phyloP scores from a whole-genome alignment of 2,329 filamentous ascomycete species.

The Penicillium psychrosexuale region DNA sequence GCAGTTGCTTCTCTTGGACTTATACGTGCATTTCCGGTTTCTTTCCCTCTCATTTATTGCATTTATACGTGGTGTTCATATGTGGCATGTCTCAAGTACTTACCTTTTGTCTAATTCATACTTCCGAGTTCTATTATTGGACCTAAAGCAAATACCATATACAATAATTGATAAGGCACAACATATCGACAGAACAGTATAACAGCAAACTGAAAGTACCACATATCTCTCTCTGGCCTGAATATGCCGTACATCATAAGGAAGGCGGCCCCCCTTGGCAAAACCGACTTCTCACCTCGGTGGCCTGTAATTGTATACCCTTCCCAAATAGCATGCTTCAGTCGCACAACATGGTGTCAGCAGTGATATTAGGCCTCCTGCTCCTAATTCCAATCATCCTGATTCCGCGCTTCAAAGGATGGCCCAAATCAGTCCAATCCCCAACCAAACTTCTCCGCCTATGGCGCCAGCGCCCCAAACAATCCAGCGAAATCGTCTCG shows the following conservation, averaged over 20 bases:
- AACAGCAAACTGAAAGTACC: background rate
- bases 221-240: too few species aligned
- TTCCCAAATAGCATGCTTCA: background rate
- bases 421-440: conserved; percentile 15
- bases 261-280: background rate
- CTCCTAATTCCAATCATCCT: background rate
- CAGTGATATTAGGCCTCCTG: background rate
- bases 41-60: background rate
- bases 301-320: background rate
- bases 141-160: background rate
- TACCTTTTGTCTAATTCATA: background rate
- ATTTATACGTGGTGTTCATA: background rate
- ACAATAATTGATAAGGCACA: background rate
- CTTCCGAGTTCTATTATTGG: background rate
- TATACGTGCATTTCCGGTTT: background rate
- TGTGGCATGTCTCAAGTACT: background rate
- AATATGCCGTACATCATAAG: background rate
- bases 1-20: background rate
- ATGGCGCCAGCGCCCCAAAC: conserved; percentile 14
- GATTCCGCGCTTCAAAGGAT: background rate
- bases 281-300: background rate
- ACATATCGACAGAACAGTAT: background rate
- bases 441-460: conserved; percentile 13
- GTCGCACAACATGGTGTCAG: background rate
- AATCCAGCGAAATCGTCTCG: conserved; percentile 32